Percentiles rank a stretch among this genome's conserved stretches.
Evolutionary conservation across 2,329 filamentous ascomycete species (phyloP).

Genomic region (Neurospora sp.): DNA sequence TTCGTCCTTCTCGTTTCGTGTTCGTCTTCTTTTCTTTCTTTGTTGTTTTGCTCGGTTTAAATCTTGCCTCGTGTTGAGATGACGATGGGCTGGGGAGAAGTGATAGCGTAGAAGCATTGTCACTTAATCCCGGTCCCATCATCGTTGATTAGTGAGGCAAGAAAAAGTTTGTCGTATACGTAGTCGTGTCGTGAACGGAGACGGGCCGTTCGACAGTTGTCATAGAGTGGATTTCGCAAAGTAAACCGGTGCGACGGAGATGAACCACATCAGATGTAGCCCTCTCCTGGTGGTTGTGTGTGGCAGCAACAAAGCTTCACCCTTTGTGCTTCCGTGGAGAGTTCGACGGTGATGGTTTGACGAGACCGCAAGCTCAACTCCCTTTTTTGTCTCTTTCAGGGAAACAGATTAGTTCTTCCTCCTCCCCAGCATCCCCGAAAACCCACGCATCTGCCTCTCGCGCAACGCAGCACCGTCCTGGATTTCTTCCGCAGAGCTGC

Average conservation of each 20-base stretch:
- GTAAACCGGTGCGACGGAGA: slow-evolving; percentile 10
- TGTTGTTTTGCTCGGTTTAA: neutral
- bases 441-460: slow-evolving; percentile 49
- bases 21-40: neutral
- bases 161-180: neutral
- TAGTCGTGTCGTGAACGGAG: neutral
- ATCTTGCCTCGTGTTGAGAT: slow-evolving; percentile 6
- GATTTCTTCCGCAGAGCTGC: slow-evolving; percentile 33
- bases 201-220: slow-evolving; percentile 2
- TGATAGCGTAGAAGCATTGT: slow-evolving; percentile 34
- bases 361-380: slow-evolving; percentile 11
- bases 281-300: neutral
- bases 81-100: slow-evolving; percentile 1
- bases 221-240: slow-evolving; percentile 12
- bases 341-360: slow-evolving; percentile 7
- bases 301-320: slow-evolving; percentile 8
- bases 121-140: slow-evolving; percentile 12
- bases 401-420: slow-evolving; percentile 12
- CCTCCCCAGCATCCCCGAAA: slow-evolving; percentile 30
- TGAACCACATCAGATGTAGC: neutral
- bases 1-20: neutral
- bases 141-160: neutral
- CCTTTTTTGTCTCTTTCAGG: neutral
- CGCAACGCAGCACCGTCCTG: slow-evolving; percentile 53
- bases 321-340: neutral